Evolutionary conservation across 352 stramenopile genomes (phyloP).

Genomic region (Phytophthora parvispora): DNA sequence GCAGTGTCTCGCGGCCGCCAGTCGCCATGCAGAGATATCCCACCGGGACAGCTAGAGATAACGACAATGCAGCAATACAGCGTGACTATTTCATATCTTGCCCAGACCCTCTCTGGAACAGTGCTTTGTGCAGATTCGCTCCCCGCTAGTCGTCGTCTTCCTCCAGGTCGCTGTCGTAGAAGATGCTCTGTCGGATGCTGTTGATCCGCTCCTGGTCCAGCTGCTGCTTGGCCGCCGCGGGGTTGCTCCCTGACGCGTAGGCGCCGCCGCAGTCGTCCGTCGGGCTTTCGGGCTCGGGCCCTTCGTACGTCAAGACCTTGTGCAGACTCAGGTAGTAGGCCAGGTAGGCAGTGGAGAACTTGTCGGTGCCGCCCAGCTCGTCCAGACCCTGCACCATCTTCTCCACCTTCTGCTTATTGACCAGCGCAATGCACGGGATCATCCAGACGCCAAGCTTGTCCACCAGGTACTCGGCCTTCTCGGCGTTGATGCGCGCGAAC

Average conservation of each 20-base stretch:
- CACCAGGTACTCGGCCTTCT: constrained; percentile 97
- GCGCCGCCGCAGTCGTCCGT: constrained; percentile 73
- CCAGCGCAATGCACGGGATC: constrained; percentile 97
- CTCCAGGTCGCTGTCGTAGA: constrained; percentile 88
- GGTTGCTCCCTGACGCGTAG: constrained; percentile 55
- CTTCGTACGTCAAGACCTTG: constrained; percentile 98
- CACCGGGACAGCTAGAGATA: not conserved
- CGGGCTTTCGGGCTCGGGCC: constrained; percentile 75
- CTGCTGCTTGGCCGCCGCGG: constrained; percentile 40
- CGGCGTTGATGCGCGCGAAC: constrained; percentile 97
- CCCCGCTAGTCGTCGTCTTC: constrained; percentile 69
- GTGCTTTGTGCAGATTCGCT: not conserved
- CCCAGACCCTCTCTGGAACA: not conserved
- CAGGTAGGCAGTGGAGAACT: constrained; percentile 95
- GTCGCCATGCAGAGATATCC: not conserved
- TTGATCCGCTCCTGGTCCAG: constrained; percentile 62
- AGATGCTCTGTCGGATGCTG: constrained; percentile 87
- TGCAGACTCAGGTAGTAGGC: constrained; percentile 94
- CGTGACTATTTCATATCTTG: constrained; percentile 29
- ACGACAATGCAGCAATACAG: constrained; percentile 24
- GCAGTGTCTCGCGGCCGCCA: constrained; percentile 47
- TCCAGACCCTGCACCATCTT: constrained; percentile 98
- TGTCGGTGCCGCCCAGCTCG: constrained; percentile 94
- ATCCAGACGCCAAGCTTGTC: constrained; percentile 97
- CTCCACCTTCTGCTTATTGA: constrained; percentile 96